A percentile compares a stretch with the other conserved stretches of the same genome.
phyloP scores from a whole-genome alignment of 139 green algal species.

The Volvox reticuliferus region DNA sequence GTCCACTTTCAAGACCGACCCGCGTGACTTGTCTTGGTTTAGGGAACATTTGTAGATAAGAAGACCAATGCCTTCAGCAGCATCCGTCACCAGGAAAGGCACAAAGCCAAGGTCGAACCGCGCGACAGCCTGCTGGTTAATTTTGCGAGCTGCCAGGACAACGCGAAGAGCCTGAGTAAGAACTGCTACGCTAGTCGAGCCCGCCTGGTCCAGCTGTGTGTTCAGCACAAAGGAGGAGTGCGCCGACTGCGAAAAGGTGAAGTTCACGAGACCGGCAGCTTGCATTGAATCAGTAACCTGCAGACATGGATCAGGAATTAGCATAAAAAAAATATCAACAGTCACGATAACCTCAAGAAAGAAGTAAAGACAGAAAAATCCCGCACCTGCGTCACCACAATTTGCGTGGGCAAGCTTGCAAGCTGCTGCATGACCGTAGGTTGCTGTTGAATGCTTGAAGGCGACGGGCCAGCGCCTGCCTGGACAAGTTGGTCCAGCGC shows the following conservation, averaged over 20 bases:
- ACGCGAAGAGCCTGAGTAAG: conserved; percentile 47
- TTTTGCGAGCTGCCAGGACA: conserved; percentile 45
- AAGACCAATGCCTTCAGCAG: conserved; percentile 35
- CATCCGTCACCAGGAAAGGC: conserved; percentile 17
- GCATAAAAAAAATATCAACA: background rate
- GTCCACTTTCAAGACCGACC: conserved; percentile 45
- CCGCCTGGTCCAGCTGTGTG: conserved; percentile 22
- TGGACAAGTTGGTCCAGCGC: conserved; percentile 8
- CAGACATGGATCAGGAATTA: background rate
- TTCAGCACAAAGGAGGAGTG: conserved; percentile 50
- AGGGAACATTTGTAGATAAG: conserved; percentile 53
- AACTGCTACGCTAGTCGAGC: background rate
- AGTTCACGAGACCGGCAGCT: conserved; percentile 51
- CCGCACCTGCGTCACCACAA: conserved; percentile 11
- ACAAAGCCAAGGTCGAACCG: conserved; percentile 47
- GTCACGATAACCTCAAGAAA: background rate
- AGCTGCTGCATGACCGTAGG: conserved; percentile 30
- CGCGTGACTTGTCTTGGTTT: conserved; percentile 1
- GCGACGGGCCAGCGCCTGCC: background rate
- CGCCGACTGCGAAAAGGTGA: conserved; percentile 46
- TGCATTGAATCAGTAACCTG: conserved; percentile 48
- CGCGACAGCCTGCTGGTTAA: conserved; percentile 40
- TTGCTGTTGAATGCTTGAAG: conserved; percentile 16
- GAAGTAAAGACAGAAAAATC: background rate
- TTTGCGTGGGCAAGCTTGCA: conserved; percentile 22